These are phyloP conservation scores for Osmozyma mogii DNA, from an alignment of 805 yeast genomes.

Conservation along the genomic window DNA sequence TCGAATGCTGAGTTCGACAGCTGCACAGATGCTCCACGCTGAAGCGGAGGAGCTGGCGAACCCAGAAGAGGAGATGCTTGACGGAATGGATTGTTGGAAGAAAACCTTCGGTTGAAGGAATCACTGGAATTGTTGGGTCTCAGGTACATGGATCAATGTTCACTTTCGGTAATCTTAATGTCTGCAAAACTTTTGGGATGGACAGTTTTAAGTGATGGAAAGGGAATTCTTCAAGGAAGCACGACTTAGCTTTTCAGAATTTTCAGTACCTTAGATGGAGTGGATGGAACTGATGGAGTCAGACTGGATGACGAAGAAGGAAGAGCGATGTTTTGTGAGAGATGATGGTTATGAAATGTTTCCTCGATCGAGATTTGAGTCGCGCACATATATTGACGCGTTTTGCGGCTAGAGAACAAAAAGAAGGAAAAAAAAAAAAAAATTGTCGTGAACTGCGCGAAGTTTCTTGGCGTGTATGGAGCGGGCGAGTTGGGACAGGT, in stretches of 20 bases:
- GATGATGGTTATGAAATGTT: too few species aligned
- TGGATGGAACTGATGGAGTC: conserved; percentile 1
- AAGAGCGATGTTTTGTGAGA: too few species aligned
- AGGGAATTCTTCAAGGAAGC: too few species aligned
- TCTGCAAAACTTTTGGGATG: background rate
- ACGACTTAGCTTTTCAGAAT: too few species aligned
- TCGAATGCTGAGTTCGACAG: conserved; percentile 30
- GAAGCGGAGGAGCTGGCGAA: conserved; percentile 1
- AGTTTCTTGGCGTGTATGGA: too few species aligned
- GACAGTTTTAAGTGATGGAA: background rate
- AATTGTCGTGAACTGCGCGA: too few species aligned
- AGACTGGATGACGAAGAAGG: background rate
- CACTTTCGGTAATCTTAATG: background rate
- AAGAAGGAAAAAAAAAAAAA: too few species aligned
- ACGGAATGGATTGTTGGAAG: conserved; percentile 72
- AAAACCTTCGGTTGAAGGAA: conserved; percentile 38
- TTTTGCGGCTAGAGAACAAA: too few species aligned
- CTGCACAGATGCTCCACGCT: conserved; percentile 2
- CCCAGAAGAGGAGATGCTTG: conserved; percentile 12
- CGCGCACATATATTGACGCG: too few species aligned
- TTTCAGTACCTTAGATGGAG: background rate
- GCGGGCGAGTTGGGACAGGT: too few species aligned
- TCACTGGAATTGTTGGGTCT: conserved; percentile 29
- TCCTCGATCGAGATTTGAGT: too few species aligned
- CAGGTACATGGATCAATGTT: conserved; percentile 26